Evolutionary conservation across 1,284 basidiomycete genomes (phyloP).

Genomic region (Cryptococcus sp.): DNA sequence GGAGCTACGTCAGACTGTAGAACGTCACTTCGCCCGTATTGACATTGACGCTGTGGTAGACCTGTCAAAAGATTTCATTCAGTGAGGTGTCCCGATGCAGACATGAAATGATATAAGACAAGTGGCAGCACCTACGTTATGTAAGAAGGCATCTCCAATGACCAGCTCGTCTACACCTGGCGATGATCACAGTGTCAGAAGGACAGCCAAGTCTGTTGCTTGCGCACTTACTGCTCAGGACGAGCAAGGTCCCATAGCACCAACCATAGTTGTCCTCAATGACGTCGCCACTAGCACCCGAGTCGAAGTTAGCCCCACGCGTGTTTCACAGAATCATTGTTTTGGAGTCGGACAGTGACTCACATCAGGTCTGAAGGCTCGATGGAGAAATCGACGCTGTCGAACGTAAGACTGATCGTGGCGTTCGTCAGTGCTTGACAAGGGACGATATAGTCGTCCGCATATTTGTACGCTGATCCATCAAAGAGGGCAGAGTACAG

Average conservation of each 20-base stretch:
- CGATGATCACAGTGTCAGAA: not conserved
- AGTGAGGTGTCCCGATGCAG: not conserved
- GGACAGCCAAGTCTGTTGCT: not conserved
- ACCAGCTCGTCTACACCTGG: slow-evolving; percentile 6
- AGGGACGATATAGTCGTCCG: slow-evolving; percentile 1
- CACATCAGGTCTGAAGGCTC: slow-evolving; percentile 7
- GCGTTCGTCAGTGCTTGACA: slow-evolving; percentile 2
- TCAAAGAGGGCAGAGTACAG: slow-evolving; percentile 1
- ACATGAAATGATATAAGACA: no score
- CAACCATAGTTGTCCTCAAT: slow-evolving; percentile 1
- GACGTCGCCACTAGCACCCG: not conserved
- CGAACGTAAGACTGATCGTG: slow-evolving; percentile 10
- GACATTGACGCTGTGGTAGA: slow-evolving; percentile 12
- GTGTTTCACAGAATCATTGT: not conserved
- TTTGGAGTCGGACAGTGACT: not conserved
- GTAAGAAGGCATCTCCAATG: slow-evolving; percentile 10
- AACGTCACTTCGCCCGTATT: slow-evolving; percentile 6
- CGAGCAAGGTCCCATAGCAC: slow-evolving; percentile 6
- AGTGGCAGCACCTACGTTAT: slow-evolving; percentile 9
- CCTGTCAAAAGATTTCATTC: not conserved
- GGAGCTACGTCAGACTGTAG: slow-evolving; percentile 2
- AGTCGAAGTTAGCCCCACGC: no score
- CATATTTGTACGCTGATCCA: slow-evolving; percentile 1
- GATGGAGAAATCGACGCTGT: slow-evolving; percentile 5
- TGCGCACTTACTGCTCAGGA: not conserved